Evolutionary conservation across 805 yeast species (phyloP), one percentile per base, ranked within the genome.

Genomic region (Helenozyma rhizophorensis): DNA sequence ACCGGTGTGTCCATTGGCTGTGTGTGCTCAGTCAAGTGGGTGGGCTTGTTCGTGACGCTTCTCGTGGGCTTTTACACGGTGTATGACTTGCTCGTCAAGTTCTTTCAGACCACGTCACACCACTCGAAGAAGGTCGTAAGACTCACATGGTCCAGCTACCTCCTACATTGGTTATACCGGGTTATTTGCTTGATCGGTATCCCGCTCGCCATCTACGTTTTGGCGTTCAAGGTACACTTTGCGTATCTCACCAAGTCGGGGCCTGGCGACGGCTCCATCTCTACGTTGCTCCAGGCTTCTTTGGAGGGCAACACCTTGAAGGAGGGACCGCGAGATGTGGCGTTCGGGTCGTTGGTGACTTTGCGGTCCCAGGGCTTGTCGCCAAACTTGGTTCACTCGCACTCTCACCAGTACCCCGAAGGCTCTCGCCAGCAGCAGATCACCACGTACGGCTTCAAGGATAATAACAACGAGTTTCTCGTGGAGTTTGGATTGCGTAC

Each of bases 401-500:
- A 93, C 54, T 67, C 70, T 12, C 95, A 84, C 54, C 58, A 72
- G 9, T 93, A 80, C 55, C 98, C 98, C 11, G 87, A 78, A 43
- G 97, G 97, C 3, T 85, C 96, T 2, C 72, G 74, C 42, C 97
- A 93, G 62, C 97, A 89, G 58, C 99, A 93, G 60, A 72, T 93
- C 30, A 93, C 98, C 17, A 85, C 93, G 6, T 93, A 93, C 57
- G 85, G 89, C 13, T 87, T 79, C 59, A 86, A 86, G 54, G 97
- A 47, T 34, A 34, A 33, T 3, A 47, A 47, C 37, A 47, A 47
- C 27, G 45, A 43, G 26, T 47, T 47, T 23, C 14, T 39, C 15
- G 16, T 47, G 12, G 51, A 47, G 30, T 47, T 47, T 50, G 71
- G 68, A 18, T 69, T 83, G 56, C 71, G 62, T 6, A 63, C 67